Evolutionary conservation across 2,329 filamentous ascomycete species (phyloP), one percentile per base, ranked within the genome.

Genomic region (Ophiocordyceps camponoti-rufipedis): DNA sequence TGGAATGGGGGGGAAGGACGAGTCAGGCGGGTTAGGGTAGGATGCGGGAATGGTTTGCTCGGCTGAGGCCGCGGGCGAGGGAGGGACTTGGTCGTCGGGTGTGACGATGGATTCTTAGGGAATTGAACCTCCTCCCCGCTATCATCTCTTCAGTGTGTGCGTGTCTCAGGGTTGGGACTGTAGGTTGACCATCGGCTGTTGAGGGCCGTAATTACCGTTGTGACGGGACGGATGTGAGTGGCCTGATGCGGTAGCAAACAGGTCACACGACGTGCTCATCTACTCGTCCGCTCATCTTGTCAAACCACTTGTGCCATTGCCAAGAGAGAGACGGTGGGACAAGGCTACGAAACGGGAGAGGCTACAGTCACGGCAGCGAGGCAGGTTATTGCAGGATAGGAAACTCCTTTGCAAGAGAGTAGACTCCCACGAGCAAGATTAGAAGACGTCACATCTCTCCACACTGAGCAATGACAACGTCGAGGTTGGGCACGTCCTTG

Each of bases 401-500:
- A 31, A 31, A 23, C 23, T 23, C 23, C 23, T 23, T 23, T 23
- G 23, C 23, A 23, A 23, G 23, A 23, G 23, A 23, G 23, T 23
- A 23, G 23, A 23, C 23, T 23, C 23, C 23, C 23, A 23, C 23
- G 23, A 23, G 23, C 3, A 23, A 5, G 5, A 23, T 23, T 23
- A 18, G 16, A 16, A 38, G 14, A 38, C 23, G 41, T 48, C 56
- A 96, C 87, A 96, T 94, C 72, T 96, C 87, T 29, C 91, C 91
- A 57, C 89, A 95, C 67, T 93, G 80, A 10, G 78, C 70, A 56
- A 98, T 80, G 13, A 79, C 74, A 2, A 96, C 81, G 58, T 95
- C 88, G 59, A 89, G 68, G 53, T 83, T 83, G 4, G 89, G 91
- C 58, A 83, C 76, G 57, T 95, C 89, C 59, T 83, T 76, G 44